Base-by-base conservation (phyloP, 2,329 filamentous ascomycete species). In the Alternaria panax region DNA sequence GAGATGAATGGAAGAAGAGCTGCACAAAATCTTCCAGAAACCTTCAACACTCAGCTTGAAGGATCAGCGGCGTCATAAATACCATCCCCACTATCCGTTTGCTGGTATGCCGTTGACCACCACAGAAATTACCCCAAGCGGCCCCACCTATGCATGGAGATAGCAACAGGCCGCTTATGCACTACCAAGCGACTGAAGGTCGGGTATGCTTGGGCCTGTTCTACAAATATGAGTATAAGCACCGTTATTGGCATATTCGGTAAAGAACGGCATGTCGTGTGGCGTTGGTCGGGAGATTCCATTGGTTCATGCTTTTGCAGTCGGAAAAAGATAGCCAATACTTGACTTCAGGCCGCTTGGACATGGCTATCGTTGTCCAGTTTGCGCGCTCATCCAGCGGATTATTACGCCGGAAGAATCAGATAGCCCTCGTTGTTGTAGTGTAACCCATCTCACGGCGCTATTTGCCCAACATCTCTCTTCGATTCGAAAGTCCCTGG, bases 251-350 rank as follows among this genome's bases (percentile, higher is more conserved):
- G 59, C 48, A 9, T 5, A 59, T 64, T 24, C 4, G 55, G 65
- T 34, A 50, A 63, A 57, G 53, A 32, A 16, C 25, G 20, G 48
- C 54, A 57, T 54, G 36, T 51, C 41, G 58, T 36, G 54, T 52
- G 57, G 60, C 54, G 53, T 42, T 24, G 11, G 16, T 25, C 18
- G 50, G 51, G 46, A 24, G 36, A 51, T 38, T 52, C 53, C 56
- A 66, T 66, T 64, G 62, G 66, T 30, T 25, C 22, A 12, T 25
- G 46, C 46, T 50, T 43, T 46, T 42, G 28, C 16, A 24, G 34
- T 48, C 68, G 69, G 69, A 71, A 65, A 71, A 72, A 24, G 38
- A 64, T 66, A 69, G 51, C 68, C 68, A 56, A 43, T 22, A 5
- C 24, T 12, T 22, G 42, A 9, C 12, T 46, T 38, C 20, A 14